Evolutionary conservation across 192 early-diverging fungal species (phyloP), one percentile per base, ranked within the genome.

Genomic region (Coemansia sp.): DNA sequence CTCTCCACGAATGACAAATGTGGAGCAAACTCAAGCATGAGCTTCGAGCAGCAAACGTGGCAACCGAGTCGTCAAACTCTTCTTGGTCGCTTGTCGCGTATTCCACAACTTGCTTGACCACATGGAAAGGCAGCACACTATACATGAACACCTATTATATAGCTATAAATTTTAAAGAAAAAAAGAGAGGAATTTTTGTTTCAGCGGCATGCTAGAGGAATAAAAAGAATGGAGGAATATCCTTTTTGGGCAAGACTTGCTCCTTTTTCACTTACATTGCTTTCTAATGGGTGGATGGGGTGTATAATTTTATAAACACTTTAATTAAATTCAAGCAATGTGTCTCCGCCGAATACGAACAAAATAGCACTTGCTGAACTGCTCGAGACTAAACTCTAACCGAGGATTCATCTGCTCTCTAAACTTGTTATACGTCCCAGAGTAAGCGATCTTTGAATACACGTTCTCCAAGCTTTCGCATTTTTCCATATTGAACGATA

Each of bases 61-160:
- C 48, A 21, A 49, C 7, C 55, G 37, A 37, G n/a, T 37, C 55
- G 17, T 57, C 55, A 19, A 37, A 37, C n/a, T 57, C 55, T 21
- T 57, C 3, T 7, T 29, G 27, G 3, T 37, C 55, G 9, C 7
- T 21, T 16, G 37, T 31, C 37, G 29, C 29, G 29, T 55, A 55
- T 14, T 6, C 29, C 16, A 19, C 53, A 17, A 55, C 27, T 11
- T 55, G 2, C 11, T 55, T 12, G 4, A 55, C 14, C n/a, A 55
- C 27, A 16, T 35, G 53, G 29, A 55, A 55, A 3, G 53, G 53
- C 53, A 55, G 11, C n/a, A 16, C 23, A 26, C 5, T 6, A 55
- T 27, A 26, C 29, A 55, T 23, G 19, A 11, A 17, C 19, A 52
- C 21, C 48, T 49, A 21, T 3, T 53, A 23, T 52, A 52, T 25